A percentile compares a stretch with the other conserved stretches of the same genome.
Conservation (phyloP, 2,329 filamentous ascomycete genomes). For the Thielaviopsis euricoi region DNA sequence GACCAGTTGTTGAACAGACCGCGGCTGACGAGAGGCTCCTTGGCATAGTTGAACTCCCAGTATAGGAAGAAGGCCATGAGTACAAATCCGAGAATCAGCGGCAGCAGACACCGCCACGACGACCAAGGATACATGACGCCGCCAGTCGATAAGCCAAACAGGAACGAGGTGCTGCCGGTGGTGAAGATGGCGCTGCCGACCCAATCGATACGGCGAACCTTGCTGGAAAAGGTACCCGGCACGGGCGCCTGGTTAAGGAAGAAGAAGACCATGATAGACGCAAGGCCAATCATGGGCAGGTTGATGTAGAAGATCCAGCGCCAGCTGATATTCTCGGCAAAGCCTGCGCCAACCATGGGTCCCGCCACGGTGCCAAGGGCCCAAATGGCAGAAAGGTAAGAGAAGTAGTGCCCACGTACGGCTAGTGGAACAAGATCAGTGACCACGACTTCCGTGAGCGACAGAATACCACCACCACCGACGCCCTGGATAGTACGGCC, state of each 20-base stretch:
- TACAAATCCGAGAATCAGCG: conserved; percentile 36
- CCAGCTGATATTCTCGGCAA: conserved; percentile 16
- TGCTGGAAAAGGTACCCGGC: conserved; percentile 13
- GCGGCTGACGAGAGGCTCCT: conserved; percentile 31
- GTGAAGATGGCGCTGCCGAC: conserved; percentile 45
- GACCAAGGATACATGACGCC: conserved; percentile 49
- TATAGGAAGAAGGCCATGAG: conserved; percentile 35
- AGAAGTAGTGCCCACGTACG: conserved; percentile 25
- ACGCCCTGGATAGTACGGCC: conserved; percentile 22
- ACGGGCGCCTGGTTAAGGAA: conserved; percentile 16
- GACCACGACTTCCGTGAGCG: conserved; percentile 20
- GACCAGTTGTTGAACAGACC: conserved; percentile 31
- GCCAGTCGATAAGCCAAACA: conserved; percentile 33
- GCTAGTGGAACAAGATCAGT: conserved; percentile 25
- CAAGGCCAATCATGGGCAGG: conserved; percentile 18
- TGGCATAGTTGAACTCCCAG: conserved; percentile 35
- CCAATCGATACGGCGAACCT: conserved; percentile 36
- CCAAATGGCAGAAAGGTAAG: conserved; percentile 29
- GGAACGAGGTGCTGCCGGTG: conserved; percentile 32
- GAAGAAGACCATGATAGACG: conserved; percentile 14
- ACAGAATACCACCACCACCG: conserved; percentile 21
- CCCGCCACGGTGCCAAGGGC: conserved; percentile 32
- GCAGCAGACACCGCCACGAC: conserved; percentile 44
- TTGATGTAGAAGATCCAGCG: conserved; percentile 23
- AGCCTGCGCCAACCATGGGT: conserved; percentile 16